Evolutionary conservation across 176 grass and related monocot species (phyloP).

Genomic region (Ensete ventricosum): DNA sequence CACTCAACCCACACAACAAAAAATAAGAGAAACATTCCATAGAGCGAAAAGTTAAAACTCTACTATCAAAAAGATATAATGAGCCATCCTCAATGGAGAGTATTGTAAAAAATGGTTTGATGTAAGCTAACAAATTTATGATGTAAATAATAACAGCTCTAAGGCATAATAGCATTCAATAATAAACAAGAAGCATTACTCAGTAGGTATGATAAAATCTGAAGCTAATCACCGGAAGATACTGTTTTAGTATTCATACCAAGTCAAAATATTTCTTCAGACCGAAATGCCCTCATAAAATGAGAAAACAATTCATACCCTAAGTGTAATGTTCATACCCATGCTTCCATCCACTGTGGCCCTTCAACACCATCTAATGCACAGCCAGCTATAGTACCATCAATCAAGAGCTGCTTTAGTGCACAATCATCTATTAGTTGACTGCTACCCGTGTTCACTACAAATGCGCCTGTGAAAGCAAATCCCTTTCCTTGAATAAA

Average conservation of each 20-base stretch:
- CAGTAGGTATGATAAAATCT: not conserved
- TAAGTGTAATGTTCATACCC: slow-evolving; percentile 57
- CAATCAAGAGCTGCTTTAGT: slow-evolving; percentile 88
- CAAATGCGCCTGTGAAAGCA: slow-evolving; percentile 65
- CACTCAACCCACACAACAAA: too few species aligned
- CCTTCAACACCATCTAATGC: slow-evolving; percentile 95
- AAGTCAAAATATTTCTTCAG: not conserved
- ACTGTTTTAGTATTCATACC: not conserved
- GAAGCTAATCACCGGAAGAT: not conserved
- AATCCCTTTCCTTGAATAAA: not conserved
- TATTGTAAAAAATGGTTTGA: not conserved
- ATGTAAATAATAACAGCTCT: not conserved
- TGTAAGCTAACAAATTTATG: not conserved
- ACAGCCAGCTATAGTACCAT: slow-evolving; percentile 87
- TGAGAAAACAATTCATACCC: slow-evolving; percentile 21
- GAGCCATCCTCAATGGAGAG: not conserved
- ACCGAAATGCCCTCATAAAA: not conserved
- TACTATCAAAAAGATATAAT: not conserved
- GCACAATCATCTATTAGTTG: slow-evolving; percentile 97
- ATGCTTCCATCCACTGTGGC: slow-evolving; percentile 99
- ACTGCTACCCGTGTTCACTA: slow-evolving; percentile 90
- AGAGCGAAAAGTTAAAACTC: not conserved
- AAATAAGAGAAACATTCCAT: too few species aligned
- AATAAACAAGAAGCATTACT: too few species aligned
- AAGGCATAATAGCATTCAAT: not conserved